Evolutionary conservation across 352 stramenopile species (phyloP).

Genomic region (Phytophthora multivora): DNA sequence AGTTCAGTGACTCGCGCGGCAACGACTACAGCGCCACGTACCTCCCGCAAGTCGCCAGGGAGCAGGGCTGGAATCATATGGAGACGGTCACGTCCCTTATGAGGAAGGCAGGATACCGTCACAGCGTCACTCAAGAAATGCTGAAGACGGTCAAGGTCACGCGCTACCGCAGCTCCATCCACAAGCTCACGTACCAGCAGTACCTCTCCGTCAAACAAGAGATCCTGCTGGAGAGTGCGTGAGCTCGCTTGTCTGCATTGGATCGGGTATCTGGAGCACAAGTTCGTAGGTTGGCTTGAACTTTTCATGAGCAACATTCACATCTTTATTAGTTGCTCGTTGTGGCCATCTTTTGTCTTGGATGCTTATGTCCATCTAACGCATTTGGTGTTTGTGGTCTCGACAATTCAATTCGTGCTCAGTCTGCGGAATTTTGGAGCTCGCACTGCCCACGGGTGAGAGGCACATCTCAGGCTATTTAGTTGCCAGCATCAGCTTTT

Average conservation of each 20-base stretch:
- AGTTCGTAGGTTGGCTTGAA: conserved; percentile 4
- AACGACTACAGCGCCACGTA: conserved; percentile 77
- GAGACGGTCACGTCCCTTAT: conserved; percentile 82
- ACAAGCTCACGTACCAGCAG: conserved; percentile 83
- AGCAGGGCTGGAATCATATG: conserved; percentile 74
- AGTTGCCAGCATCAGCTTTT: conserved; percentile 22
- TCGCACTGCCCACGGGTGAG: conserved; percentile 6
- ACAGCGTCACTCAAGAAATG: conserved; percentile 55
- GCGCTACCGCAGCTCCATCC: conserved; percentile 82
- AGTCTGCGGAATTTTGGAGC: background rate
- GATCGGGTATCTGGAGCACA: conserved; percentile 1
- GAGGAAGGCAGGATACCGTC: conserved; percentile 77
- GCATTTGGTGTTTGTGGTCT: conserved; percentile 4
- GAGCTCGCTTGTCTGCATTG: conserved; percentile 24
- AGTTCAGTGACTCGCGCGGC: conserved; percentile 61
- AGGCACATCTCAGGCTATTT: background rate
- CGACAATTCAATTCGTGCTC: background rate
- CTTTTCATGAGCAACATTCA: conserved; percentile 28
- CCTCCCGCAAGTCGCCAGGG: conserved; percentile 73
- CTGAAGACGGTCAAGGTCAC: conserved; percentile 73
- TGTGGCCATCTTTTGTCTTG: background rate
- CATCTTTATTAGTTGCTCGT: conserved; percentile 30
- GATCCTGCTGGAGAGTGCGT: conserved; percentile 30
- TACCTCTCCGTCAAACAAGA: conserved; percentile 74
- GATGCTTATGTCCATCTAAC: conserved; percentile 23